Evolutionary conservation across 148 eudicot species (phyloP).

Genomic region (Rheum nobile): DNA sequence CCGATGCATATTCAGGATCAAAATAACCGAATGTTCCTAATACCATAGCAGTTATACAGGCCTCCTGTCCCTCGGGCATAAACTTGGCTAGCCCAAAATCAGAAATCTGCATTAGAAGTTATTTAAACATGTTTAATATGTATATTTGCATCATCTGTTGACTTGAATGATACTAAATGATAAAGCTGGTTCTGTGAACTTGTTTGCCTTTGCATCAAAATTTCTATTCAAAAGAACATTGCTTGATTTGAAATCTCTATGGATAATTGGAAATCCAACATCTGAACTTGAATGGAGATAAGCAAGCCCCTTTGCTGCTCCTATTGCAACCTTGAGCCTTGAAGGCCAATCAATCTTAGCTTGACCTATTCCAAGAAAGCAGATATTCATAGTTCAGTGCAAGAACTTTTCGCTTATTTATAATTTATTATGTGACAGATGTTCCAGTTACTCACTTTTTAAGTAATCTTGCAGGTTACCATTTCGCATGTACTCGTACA

Average conservation of each 20-base stretch:
- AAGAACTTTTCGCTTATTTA: background rate
- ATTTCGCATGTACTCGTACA: slow-evolving; percentile 75
- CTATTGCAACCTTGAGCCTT: slow-evolving; percentile 89
- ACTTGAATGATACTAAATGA: background rate
- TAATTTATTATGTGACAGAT: background rate
- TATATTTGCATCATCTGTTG: background rate
- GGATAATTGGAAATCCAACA: slow-evolving; percentile 86
- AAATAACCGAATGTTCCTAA: slow-evolving; percentile 93
- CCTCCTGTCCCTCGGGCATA: slow-evolving; percentile 87
- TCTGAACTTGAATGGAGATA: slow-evolving; percentile 84
- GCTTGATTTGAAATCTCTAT: slow-evolving; percentile 94
- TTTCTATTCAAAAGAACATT: slow-evolving; percentile 62
- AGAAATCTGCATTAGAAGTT: slow-evolving; percentile 45
- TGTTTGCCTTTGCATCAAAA: slow-evolving; percentile 73
- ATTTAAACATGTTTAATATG: background rate
- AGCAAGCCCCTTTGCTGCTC: slow-evolving; percentile 93
- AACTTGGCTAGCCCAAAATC: slow-evolving; percentile 91
- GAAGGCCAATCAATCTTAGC: slow-evolving; percentile 76
- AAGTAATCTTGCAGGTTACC: slow-evolving; percentile 90
- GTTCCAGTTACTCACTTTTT: slow-evolving; percentile 37
- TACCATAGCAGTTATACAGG: slow-evolving; percentile 63
- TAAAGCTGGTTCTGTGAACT: background rate
- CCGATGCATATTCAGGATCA: slow-evolving; percentile 89
- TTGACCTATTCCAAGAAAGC: slow-evolving; percentile 37
- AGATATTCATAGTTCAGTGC: slow-evolving; percentile 8